Conservation (phyloP, 805 yeast species). For the Diddensiella santjacobensis region DNA sequence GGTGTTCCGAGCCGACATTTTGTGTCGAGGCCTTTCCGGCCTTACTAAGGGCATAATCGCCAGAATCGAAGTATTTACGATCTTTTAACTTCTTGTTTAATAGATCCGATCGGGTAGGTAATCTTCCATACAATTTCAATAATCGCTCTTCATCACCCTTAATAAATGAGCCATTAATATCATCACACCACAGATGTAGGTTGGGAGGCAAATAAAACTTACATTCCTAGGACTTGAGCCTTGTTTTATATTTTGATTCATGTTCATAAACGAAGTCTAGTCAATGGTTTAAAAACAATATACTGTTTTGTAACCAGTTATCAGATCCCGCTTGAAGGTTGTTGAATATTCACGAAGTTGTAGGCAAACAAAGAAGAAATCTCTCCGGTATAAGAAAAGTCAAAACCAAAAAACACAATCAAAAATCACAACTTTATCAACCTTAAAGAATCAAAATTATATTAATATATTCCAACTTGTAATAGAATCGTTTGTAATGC, state of each 20-base stretch:
- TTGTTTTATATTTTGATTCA: neutral
- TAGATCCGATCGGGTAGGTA: slow-evolving; percentile 77
- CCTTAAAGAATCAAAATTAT: too few relatives aligned
- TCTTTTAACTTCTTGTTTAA: slow-evolving; percentile 71
- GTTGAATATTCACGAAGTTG: too few relatives aligned
- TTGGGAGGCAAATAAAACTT: neutral
- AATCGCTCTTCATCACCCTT: slow-evolving; percentile 69
- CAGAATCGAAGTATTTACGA: slow-evolving; percentile 88
- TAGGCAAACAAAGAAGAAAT: too few relatives aligned
- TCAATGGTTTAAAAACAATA: too few relatives aligned
- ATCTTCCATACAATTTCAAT: slow-evolving; percentile 75
- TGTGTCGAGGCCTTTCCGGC: slow-evolving; percentile 35
- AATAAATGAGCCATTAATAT: neutral
- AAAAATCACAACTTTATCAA: too few relatives aligned
- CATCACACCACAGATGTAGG: neutral
- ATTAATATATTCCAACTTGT: too few relatives aligned
- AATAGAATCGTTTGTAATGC: too few relatives aligned
- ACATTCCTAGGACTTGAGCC: neutral
- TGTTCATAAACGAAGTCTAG: too few relatives aligned
- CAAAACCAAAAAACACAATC: too few relatives aligned
- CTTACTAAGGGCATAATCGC: slow-evolving; percentile 79
- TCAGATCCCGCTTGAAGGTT: too few relatives aligned
- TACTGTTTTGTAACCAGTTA: too few relatives aligned
- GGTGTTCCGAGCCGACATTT: slow-evolving; percentile 30
- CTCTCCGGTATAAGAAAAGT: too few relatives aligned